Evolutionary conservation across 2,329 filamentous ascomycete species (phyloP).

Genomic region (Penicillium sp.): DNA sequence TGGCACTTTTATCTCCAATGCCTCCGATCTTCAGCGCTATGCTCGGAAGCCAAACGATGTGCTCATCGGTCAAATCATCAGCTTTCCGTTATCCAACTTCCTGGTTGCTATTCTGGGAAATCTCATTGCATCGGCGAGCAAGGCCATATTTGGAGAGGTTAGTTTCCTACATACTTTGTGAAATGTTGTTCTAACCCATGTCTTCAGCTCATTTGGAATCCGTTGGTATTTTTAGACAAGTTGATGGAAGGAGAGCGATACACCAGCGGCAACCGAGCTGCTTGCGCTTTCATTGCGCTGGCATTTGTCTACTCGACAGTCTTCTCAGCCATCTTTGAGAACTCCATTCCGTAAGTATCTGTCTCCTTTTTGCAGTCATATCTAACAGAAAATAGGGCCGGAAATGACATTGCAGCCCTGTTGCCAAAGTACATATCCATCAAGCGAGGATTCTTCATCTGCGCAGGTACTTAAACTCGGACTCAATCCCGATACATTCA

Average conservation of each 20-base stretch:
- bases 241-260: constrained; percentile 38
- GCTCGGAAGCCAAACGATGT: constrained; percentile 44
- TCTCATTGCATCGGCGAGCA: constrained; percentile 37
- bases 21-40: constrained; percentile 50
- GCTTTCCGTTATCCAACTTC: constrained; percentile 45
- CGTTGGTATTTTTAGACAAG: constrained; percentile 38
- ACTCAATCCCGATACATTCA: background rate
- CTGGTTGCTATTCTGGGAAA: constrained; percentile 45
- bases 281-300: constrained; percentile 45
- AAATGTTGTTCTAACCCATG: background rate
- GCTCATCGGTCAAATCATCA: constrained; percentile 44
- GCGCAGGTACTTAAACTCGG: constrained; percentile 18
- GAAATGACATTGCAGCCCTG: constrained; percentile 42
- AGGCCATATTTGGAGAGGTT: constrained; percentile 34
- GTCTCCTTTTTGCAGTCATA: background rate
- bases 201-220: constrained; percentile 37
- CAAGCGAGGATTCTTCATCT: constrained; percentile 44
- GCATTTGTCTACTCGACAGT: constrained; percentile 48
- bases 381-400: constrained; percentile 26
- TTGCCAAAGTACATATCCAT: constrained; percentile 45
- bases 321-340: constrained; percentile 49
- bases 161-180: background rate
- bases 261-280: constrained; percentile 39
- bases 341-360: constrained; percentile 35
- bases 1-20: constrained; percentile 37